These are phyloP conservation scores for Skeletonema menzelii DNA, from an alignment of 108 stramenopile genomes.

Conservation along the genomic window DNA sequence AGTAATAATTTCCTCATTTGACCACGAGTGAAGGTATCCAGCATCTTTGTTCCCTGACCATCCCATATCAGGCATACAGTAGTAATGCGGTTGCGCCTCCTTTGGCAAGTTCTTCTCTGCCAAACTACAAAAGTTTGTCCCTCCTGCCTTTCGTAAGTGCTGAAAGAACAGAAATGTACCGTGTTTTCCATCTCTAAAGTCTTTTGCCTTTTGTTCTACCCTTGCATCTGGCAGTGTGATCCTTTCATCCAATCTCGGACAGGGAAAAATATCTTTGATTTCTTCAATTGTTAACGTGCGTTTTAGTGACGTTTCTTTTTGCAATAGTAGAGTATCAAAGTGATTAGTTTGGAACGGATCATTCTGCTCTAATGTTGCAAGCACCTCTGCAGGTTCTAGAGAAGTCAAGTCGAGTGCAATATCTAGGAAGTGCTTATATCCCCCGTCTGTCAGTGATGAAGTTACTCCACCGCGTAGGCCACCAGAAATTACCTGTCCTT, in stretches of 20 bases:
- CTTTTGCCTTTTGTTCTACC: conserved; percentile 46
- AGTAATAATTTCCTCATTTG: conserved; percentile 60
- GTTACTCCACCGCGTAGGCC: background rate
- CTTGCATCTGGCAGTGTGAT: conserved; percentile 78
- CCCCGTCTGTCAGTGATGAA: conserved; percentile 11
- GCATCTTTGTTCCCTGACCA: conserved; percentile 52
- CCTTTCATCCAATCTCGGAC: conserved; percentile 53
- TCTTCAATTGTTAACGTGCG: conserved; percentile 46
- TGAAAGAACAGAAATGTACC: conserved; percentile 77
- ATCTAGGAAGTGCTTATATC: conserved; percentile 8
- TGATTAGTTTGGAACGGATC: conserved; percentile 76
- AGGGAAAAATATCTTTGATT: conserved; percentile 70
- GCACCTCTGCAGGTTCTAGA: conserved; percentile 45
- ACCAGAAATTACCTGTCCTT: background rate
- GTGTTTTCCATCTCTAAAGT: conserved; percentile 54
- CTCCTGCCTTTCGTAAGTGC: conserved; percentile 81
- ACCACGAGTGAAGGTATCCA: conserved; percentile 60
- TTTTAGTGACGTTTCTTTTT: conserved; percentile 53
- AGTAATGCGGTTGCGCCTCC: conserved; percentile 58
- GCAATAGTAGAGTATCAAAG: conserved; percentile 55
- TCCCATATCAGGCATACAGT: conserved; percentile 76
- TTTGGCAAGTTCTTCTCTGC: conserved; percentile 69
- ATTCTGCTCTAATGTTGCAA: conserved; percentile 43
- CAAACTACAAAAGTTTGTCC: conserved; percentile 79
- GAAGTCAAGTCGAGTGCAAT: conserved; percentile 60